Evolutionary conservation across 441 rosid species (phyloP).

Genomic region (Rhodomyrtus psidioides): DNA sequence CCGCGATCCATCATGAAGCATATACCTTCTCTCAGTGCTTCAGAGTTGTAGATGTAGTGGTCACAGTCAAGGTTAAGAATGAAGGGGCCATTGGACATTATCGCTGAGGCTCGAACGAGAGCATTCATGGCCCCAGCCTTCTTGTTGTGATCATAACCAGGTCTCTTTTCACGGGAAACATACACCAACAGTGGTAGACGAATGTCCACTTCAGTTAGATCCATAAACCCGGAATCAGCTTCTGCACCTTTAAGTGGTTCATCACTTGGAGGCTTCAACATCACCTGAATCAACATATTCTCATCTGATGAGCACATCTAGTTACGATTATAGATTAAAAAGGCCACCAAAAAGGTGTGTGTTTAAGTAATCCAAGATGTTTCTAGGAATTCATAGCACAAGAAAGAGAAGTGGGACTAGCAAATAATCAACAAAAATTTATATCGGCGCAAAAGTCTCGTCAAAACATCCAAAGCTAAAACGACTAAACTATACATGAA

Average conservation of each 20-base stretch:
- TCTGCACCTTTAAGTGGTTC: not conserved
- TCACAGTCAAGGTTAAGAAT: not conserved
- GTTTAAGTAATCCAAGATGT: not conserved
- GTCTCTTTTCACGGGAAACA: not conserved
- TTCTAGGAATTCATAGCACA: not conserved
- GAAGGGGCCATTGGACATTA: not conserved
- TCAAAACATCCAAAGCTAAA: not conserved
- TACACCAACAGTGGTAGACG: not conserved
- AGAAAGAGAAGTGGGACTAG: not conserved
- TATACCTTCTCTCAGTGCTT: not conserved
- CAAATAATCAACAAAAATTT: not conserved
- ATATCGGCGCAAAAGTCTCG: not conserved
- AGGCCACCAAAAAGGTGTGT: not conserved
- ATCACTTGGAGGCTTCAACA: not conserved
- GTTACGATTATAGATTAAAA: not conserved
- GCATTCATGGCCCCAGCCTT: slow-evolving; percentile 2
- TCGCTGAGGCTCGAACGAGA: not conserved
- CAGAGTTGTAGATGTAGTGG: slow-evolving; percentile 1
- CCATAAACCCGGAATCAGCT: not conserved
- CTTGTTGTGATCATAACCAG: not conserved
- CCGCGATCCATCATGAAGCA: not conserved
- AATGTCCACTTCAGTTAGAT: not conserved
- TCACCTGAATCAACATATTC: not conserved
- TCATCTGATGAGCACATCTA: not conserved
- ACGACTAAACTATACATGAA: not conserved